These are phyloP conservation scores for Handroanthus guayacan DNA, from an alignment of 257 asterid genomes.

Conservation along the genomic window DNA sequence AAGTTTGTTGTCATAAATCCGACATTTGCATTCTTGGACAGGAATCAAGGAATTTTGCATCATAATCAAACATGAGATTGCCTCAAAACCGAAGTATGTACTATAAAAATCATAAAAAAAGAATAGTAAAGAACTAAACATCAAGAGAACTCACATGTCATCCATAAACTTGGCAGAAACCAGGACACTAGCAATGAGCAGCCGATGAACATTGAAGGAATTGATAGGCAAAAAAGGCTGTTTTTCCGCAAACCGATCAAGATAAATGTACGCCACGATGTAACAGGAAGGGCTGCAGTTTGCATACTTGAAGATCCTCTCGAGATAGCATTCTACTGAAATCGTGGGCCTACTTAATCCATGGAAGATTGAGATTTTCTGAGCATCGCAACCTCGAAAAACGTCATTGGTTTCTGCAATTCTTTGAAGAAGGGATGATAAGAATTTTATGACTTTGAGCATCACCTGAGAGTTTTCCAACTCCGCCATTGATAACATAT, in stretches of 20 bases:
- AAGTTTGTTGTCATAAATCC: too few relatives aligned
- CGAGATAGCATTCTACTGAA: constrained; percentile 56
- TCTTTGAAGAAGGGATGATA: constrained; percentile 52
- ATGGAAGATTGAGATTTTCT: constrained; percentile 58
- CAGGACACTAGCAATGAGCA: constrained; percentile 71
- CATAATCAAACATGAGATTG: background rate
- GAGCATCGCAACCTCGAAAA: background rate
- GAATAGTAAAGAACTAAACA: background rate
- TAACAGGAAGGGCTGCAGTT: constrained; percentile 74
- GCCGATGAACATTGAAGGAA: constrained; percentile 75
- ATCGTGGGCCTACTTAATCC: constrained; percentile 62
- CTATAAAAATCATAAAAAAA: background rate
- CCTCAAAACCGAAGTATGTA: background rate
- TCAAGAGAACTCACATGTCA: constrained; percentile 61
- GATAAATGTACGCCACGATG: constrained; percentile 72
- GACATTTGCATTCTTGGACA: too few relatives aligned
- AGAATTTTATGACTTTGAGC: constrained; percentile 45
- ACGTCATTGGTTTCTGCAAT: constrained; percentile 58
- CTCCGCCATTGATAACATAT: constrained; percentile 52
- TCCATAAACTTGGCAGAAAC: constrained; percentile 83
- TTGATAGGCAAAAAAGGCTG: constrained; percentile 65
- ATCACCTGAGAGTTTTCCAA: constrained; percentile 45
- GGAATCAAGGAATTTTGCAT: background rate
- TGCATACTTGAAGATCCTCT: constrained; percentile 79
- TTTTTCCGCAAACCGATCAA: constrained; percentile 62